phyloP scores from a whole-genome alignment of 2,329 filamentous ascomycete genomes.

The Corniculantispora saksenae region DNA sequence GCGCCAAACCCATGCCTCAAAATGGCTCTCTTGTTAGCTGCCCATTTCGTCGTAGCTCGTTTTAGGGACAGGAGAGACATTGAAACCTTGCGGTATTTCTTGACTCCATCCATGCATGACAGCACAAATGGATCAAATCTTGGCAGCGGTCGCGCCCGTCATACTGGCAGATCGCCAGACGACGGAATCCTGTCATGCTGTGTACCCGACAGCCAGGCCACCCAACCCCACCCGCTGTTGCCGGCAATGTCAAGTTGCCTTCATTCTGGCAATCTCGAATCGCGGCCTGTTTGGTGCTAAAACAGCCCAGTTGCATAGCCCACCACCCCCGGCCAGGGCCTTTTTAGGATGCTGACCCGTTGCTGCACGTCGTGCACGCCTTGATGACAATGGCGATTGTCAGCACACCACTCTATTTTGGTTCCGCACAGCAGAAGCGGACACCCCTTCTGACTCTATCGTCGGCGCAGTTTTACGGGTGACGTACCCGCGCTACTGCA shows the following conservation, averaged over 20 bases:
- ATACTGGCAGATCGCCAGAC: neutral
- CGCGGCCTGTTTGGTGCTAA: neutral
- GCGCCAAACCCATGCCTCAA: neutral
- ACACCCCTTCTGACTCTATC: neutral
- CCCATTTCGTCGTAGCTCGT: conserved; percentile 10
- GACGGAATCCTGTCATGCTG: neutral
- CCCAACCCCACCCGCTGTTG: neutral
- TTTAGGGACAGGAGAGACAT: neutral
- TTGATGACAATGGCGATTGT: conserved; percentile 1
- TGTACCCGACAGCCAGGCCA: neutral
- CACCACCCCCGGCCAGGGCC: neutral
- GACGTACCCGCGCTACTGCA: neutral
- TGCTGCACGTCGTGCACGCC: neutral
- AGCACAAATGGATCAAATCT: neutral
- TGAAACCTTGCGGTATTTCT: conserved; percentile 8
- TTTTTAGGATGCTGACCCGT: conserved; percentile 10
- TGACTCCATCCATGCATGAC: conserved; percentile 9
- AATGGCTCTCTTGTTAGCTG: neutral
- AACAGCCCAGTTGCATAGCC: neutral
- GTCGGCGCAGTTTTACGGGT: neutral
- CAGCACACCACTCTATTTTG: neutral
- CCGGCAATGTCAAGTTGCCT: neutral
- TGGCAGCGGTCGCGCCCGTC: conserved; percentile 2
- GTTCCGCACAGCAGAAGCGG: neutral
- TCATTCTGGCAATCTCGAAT: conserved; percentile 9